Percentiles rank a stretch among this genome's conserved stretches.
phyloP scores from a whole-genome alignment of 2,329 filamentous ascomycete species.

The Ophiostoma quercus region DNA sequence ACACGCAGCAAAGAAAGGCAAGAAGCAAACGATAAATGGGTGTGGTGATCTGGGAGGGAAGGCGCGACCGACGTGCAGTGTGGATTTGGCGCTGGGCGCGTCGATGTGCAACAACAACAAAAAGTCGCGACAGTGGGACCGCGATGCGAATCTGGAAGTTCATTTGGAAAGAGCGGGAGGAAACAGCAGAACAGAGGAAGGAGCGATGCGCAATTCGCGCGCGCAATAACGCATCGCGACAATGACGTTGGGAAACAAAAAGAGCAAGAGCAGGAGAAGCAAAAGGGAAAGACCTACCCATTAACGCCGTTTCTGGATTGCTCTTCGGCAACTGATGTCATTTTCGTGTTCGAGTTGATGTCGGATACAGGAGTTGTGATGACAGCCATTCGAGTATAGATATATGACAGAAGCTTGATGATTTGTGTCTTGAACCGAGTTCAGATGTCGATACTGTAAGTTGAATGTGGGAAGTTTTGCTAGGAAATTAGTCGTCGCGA shows the following conservation, averaged over 20 bases:
- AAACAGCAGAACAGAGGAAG: not conserved
- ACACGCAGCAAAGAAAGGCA: not conserved
- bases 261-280: conserved; percentile 4
- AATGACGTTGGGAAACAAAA: not conserved
- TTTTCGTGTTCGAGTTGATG: conserved; percentile 40
- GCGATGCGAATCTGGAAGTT: not conserved
- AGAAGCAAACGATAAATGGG: not conserved
- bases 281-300: conserved; percentile 48
- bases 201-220: not conserved
- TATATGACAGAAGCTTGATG: too few relatives aligned
- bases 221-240: not conserved
- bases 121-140: conserved; percentile 13
- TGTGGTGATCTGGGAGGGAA: not conserved
- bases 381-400: conserved; percentile 41
- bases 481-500: too few relatives aligned
- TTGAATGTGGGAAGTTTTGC: too few relatives aligned
- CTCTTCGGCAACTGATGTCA: conserved; percentile 47
- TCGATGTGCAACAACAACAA: conserved; percentile 13
- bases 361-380: conserved; percentile 48
- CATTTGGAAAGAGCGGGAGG: not conserved
- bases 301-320: conserved; percentile 39
- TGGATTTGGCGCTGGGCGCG: not conserved
- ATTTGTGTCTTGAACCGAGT: too few relatives aligned
- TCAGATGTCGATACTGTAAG: too few relatives aligned
- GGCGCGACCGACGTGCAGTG: not conserved